Evolutionary conservation across 2,329 filamentous ascomycete genomes (phyloP).

Genomic region (Albophoma yamanashiensis): DNA sequence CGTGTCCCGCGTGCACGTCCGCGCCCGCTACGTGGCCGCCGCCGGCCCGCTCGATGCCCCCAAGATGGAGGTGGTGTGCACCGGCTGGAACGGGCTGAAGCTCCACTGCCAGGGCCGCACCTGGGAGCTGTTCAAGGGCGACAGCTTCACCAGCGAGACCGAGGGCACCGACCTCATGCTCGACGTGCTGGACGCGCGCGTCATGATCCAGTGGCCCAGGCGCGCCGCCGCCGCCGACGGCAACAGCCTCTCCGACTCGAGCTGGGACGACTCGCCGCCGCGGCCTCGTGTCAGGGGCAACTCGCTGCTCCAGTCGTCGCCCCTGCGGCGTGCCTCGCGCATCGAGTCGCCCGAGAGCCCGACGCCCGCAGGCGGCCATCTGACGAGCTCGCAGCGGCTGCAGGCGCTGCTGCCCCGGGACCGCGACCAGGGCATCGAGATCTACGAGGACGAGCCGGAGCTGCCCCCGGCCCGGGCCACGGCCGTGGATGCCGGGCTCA

Average conservation of each 20-base stretch:
- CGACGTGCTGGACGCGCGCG: slow-evolving; percentile 85
- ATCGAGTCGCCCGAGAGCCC: slow-evolving; percentile 68
- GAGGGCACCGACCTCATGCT: slow-evolving; percentile 86
- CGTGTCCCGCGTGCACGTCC: slow-evolving; percentile 88
- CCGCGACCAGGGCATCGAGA: slow-evolving; percentile 41
- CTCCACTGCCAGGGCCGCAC: slow-evolving; percentile 83
- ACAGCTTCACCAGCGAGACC: slow-evolving; percentile 83
- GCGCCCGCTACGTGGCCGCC: slow-evolving; percentile 70
- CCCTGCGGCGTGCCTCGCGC: slow-evolving; percentile 43
- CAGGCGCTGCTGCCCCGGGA: slow-evolving; percentile 30
- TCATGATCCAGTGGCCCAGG: slow-evolving; percentile 80
- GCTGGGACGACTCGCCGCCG: slow-evolving; percentile 56
- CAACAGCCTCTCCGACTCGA: slow-evolving; percentile 52
- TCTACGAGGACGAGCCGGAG: slow-evolving; percentile 60
- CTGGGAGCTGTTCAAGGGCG: slow-evolving; percentile 78
- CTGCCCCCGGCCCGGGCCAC: slow-evolving; percentile 22
- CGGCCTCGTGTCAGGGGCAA: slow-evolving; percentile 18
- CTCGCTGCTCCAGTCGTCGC: slow-evolving; percentile 45
- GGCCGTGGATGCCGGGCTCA: slow-evolving; percentile 21
- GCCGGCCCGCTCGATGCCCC: slow-evolving; percentile 57
- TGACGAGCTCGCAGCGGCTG: slow-evolving; percentile 32
- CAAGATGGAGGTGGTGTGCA: slow-evolving; percentile 79
- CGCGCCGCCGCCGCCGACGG: slow-evolving; percentile 18
- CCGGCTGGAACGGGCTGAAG: slow-evolving; percentile 92
- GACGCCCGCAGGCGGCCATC: slow-evolving; percentile 29